Percentiles rank a stretch among this genome's conserved stretches.
Conservation (phyloP, 768 basidiomycete species). For the Rhodosporidiobolus odoratus region DNA sequence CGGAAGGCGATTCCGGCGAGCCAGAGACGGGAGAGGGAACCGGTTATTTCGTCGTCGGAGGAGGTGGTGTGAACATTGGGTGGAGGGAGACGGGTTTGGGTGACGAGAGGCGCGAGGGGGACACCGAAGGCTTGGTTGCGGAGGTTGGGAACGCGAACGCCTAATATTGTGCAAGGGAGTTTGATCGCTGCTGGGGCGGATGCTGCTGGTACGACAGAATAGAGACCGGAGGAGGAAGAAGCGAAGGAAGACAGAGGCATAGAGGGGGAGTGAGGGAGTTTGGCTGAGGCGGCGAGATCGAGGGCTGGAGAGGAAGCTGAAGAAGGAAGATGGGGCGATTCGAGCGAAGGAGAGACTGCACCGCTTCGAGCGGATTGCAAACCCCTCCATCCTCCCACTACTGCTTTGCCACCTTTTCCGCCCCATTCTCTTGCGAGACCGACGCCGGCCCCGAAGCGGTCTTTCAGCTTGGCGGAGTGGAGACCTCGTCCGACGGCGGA, state of each 20-base stretch:
- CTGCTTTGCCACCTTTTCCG: constrained; percentile 6
- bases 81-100: background rate
- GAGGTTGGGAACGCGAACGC: constrained; percentile 3
- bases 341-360: background rate
- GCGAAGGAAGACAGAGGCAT: background rate
- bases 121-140: constrained; percentile 11
- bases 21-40: constrained; percentile 5
- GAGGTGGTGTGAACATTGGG: background rate
- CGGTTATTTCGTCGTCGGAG: constrained; percentile 11
- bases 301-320: background rate
- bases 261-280: constrained; percentile 1
- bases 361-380: background rate
- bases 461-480: constrained; percentile 14
- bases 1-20: constrained; percentile 28
- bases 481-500: background rate
- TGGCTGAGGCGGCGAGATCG: background rate
- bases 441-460: constrained; percentile 24
- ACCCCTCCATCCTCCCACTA: background rate
- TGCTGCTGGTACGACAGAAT: background rate
- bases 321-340: background rate
- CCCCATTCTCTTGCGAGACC: constrained; percentile 22
- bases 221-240: background rate
- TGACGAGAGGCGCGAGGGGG: constrained; percentile 14
- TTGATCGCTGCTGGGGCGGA: background rate
- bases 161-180: constrained; percentile 16